Percentiles rank a stretch among this genome's conserved stretches.
phyloP scores from a whole-genome alignment of 1,284 basidiomycete genomes.

The Ustanciosporium gigantosporum region DNA sequence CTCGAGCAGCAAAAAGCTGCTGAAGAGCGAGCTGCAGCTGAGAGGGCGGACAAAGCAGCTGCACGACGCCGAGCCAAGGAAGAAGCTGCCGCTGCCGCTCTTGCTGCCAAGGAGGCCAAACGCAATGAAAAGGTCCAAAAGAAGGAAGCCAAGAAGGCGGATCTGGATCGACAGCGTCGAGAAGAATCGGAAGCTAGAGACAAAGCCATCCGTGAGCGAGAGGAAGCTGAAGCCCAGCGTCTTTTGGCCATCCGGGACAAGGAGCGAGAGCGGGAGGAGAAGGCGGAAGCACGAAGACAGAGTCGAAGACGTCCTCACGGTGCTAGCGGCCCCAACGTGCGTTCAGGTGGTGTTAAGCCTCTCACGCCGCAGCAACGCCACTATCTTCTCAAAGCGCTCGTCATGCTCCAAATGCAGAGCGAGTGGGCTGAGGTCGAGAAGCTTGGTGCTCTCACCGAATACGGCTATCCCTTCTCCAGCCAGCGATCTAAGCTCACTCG shows the following conservation, averaged over 20 bases:
- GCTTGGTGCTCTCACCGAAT: conserved; percentile 51
- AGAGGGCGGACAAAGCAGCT: conserved; percentile 15
- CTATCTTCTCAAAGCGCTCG: conserved; percentile 56
- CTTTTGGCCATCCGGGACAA: conserved; percentile 25
- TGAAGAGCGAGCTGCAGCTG: conserved; percentile 20
- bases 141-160: conserved; percentile 21
- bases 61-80: conserved; percentile 26
- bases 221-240: conserved; percentile 30
- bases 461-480: conserved; percentile 55
- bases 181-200: conserved; percentile 32
- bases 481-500: conserved; percentile 40
- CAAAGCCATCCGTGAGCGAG: conserved; percentile 21
- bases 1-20: conserved; percentile 4
- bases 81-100: conserved; percentile 32
- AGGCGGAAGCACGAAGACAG: conserved; percentile 21
- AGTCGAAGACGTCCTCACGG: conserved; percentile 29
- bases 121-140: conserved; percentile 24
- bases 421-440: conserved; percentile 53
- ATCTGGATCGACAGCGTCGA: conserved; percentile 22
- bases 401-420: conserved; percentile 55
- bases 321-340: conserved; percentile 14
- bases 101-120: conserved; percentile 37
- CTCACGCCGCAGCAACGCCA: conserved; percentile 56
- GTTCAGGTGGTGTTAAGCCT: conserved; percentile 12
- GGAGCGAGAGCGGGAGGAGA: conserved; percentile 27